These are phyloP conservation scores for Candida sithepensis DNA, from an alignment of 805 yeast species.

Conservation along the genomic window DNA sequence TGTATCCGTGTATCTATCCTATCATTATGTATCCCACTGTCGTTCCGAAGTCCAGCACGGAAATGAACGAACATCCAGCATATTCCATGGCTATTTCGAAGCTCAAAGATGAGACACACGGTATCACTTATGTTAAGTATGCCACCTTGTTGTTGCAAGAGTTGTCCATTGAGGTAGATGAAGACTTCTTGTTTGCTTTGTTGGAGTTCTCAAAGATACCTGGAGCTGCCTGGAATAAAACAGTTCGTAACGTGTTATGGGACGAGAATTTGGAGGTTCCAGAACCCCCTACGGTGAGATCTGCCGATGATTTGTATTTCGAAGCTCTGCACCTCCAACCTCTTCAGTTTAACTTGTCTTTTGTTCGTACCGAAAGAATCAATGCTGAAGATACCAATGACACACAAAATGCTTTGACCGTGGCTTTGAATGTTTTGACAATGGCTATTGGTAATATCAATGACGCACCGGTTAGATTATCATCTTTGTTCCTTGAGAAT, in stretches of 20 bases:
- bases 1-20: slow-evolving; percentile 85
- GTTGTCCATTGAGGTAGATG: slow-evolving; percentile 88
- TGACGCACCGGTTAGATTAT: slow-evolving; percentile 90
- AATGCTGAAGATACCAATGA: slow-evolving; percentile 56
- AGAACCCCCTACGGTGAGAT: slow-evolving; percentile 53
- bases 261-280: slow-evolving; percentile 67
- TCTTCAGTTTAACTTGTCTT: slow-evolving; percentile 79
- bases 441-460: slow-evolving; percentile 97
- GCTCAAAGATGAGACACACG: slow-evolving; percentile 86
- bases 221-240: slow-evolving; percentile 70
- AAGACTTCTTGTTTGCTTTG: slow-evolving; percentile 81
- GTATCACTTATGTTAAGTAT: slow-evolving; percentile 84
- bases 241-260: slow-evolving; percentile 42
- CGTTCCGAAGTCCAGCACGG: slow-evolving; percentile 77
- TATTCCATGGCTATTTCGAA: slow-evolving; percentile 80
- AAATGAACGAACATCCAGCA: slow-evolving; percentile 86
- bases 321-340: slow-evolving; percentile 94
- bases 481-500: slow-evolving; percentile 84
- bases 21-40: slow-evolving; percentile 87
- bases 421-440: slow-evolving; percentile 78
- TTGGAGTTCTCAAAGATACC: slow-evolving; percentile 78
- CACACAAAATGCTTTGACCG: slow-evolving; percentile 65
- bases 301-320: slow-evolving; percentile 74
- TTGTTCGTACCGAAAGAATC: slow-evolving; percentile 81
- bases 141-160: slow-evolving; percentile 89